Conservation (phyloP, 164 flowering plant species). For the Saururus chinensis region DNA sequence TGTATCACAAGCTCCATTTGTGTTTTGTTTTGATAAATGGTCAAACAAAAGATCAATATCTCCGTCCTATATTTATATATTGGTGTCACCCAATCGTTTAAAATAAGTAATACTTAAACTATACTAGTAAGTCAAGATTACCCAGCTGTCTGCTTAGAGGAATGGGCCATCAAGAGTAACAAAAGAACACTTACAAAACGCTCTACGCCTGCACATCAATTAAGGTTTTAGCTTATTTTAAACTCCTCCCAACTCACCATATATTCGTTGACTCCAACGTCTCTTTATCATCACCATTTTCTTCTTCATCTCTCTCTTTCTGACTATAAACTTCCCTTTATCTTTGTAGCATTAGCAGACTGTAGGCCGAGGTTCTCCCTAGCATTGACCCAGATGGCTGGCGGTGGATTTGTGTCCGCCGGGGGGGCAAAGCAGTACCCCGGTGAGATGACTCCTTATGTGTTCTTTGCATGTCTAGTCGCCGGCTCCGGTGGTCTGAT, state of each 20-base stretch:
- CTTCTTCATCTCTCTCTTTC: too few species aligned
- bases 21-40: too few species aligned
- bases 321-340: not conserved
- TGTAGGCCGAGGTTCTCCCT: not conserved
- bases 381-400: slow-evolving; percentile 21
- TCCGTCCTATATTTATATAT: not conserved
- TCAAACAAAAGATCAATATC: not conserved
- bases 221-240: not conserved
- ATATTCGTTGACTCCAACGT: not conserved
- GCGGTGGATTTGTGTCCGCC: slow-evolving; percentile 24
- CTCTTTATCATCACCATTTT: not conserved
- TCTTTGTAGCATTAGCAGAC: not conserved
- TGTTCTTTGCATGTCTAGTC: slow-evolving; percentile 38
- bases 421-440: slow-evolving; percentile 29
- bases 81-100: not conserved
- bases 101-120: not conserved
- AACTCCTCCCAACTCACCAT: not conserved
- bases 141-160: not conserved
- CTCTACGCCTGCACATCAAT: not conserved
- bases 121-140: not conserved
- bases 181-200: not conserved
- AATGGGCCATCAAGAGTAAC: not conserved
- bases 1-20: not conserved
- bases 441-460: slow-evolving; percentile 42
- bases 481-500: slow-evolving; percentile 72